A percentile compares a stretch with the other conserved stretches of the same genome.
These are phyloP conservation scores for Leccinum subgranulosum DNA, from an alignment of 768 basidiomycete species.

Conservation along the genomic window DNA sequence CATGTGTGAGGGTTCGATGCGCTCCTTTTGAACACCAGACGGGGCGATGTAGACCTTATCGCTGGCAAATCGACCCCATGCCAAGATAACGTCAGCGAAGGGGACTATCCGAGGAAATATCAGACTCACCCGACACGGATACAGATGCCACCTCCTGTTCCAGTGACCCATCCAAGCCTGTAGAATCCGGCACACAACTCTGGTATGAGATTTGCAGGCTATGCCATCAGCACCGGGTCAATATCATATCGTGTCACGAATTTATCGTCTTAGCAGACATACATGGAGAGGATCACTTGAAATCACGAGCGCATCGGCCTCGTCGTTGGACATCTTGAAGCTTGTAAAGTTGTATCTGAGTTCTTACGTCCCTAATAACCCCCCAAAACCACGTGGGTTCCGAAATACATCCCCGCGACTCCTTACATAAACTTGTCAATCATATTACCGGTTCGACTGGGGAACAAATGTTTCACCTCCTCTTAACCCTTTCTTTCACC, in stretches of 20 bases:
- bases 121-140: slow-evolving; percentile 61
- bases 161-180: slow-evolving; percentile 88
- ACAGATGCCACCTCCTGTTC: slow-evolving; percentile 80
- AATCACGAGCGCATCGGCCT: slow-evolving; percentile 49
- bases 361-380: background rate
- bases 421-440: no score
- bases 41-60: slow-evolving; percentile 85
- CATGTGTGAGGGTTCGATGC: slow-evolving; percentile 78
- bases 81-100: background rate
- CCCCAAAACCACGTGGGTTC: background rate
- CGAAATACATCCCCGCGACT: background rate
- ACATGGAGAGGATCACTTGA: slow-evolving; percentile 66
- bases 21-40: slow-evolving; percentile 88
- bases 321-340: slow-evolving; percentile 15
- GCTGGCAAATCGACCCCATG: slow-evolving; percentile 31
- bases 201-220: slow-evolving; percentile 92
- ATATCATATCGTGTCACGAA: background rate
- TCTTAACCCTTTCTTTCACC: background rate
- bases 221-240: background rate
- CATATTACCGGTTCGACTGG: no score
- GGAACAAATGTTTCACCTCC: background rate
- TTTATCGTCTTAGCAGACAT: slow-evolving; percentile 14
- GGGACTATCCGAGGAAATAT: background rate
- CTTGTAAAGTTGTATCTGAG: background rate
- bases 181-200: slow-evolving; percentile 85